These are phyloP conservation scores for Phalaenopsis equestris DNA, from an alignment of 106 monocot genomes.

Conservation along the genomic window DNA sequence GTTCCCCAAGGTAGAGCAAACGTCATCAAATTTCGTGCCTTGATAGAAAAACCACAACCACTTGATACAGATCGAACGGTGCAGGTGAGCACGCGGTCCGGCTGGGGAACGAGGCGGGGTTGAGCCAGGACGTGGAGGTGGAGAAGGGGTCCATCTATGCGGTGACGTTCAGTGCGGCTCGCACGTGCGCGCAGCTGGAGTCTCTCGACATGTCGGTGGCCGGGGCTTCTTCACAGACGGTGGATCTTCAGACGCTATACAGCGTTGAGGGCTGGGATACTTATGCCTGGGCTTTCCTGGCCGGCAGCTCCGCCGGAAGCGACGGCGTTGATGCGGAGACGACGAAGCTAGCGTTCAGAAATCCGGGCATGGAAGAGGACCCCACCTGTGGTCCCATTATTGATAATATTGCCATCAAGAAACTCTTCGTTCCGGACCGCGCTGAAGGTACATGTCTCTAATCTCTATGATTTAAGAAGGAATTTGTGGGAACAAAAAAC, in stretches of 20 bases:
- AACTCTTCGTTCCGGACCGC: constrained; percentile 69
- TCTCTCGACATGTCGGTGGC: constrained; percentile 66
- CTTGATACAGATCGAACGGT: not conserved
- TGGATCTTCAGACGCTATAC: constrained; percentile 95
- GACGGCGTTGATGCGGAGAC: constrained; percentile 10
- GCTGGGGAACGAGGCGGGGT: constrained; percentile 83
- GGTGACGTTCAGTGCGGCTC: constrained; percentile 84
- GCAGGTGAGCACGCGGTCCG: constrained; percentile 71
- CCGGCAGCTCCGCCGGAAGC: constrained; percentile 1
- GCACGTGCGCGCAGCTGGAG: constrained; percentile 93
- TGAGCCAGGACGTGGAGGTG: constrained; percentile 47
- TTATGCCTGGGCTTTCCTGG: constrained; percentile 77
- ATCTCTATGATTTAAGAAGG: not conserved
- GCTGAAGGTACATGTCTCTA: constrained; percentile 25
- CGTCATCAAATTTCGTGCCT: not conserved
- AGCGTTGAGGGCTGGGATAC: constrained; percentile 93
- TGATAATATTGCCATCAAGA: constrained; percentile 86
- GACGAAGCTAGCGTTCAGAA: constrained; percentile 41
- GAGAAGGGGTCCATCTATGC: constrained; percentile 73
- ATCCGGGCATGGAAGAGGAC: constrained; percentile 95
- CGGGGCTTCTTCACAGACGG: constrained; percentile 20
- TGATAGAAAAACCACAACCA: not conserved
- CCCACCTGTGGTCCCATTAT: constrained; percentile 90
- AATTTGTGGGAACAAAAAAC: too few species aligned
- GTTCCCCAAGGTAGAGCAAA: constrained; percentile 67